A percentile compares a stretch with the other conserved stretches of the same genome.
Evolutionary conservation across 1,139 yeast genomes (phyloP).

Genomic region (Saccharomyces pastorianus): DNA sequence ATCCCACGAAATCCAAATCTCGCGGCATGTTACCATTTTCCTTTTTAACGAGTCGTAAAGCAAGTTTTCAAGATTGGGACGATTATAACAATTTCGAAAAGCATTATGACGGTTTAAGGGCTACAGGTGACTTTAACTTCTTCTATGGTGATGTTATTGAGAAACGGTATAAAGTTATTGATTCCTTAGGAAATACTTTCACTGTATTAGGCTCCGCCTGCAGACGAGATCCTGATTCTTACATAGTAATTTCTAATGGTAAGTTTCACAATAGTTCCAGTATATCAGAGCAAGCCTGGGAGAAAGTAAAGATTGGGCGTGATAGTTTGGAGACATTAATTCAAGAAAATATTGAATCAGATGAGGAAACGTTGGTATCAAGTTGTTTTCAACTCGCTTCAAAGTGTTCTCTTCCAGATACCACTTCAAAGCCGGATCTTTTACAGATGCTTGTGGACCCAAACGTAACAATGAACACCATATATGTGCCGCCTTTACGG

Average conservation of each 20-base stretch:
- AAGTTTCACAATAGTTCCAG: constrained; percentile 31
- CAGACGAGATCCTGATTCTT: constrained; percentile 13
- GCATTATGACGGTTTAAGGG: constrained; percentile 31
- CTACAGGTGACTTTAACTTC: constrained; percentile 78
- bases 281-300: constrained; percentile 64
- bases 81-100: constrained; percentile 25
- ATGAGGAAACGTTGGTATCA: constrained; percentile 41
- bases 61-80: constrained; percentile 41
- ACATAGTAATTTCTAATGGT: constrained; percentile 31
- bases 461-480: constrained; percentile 46
- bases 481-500: constrained; percentile 60
- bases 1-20: constrained; percentile 38
- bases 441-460: constrained; percentile 20
- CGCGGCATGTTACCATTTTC: constrained; percentile 65
- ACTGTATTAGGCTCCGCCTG: constrained; percentile 42
- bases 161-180: constrained; percentile 32
- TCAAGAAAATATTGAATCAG: constrained; percentile 10
- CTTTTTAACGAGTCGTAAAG: constrained; percentile 39
- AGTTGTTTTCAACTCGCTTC: constrained; percentile 50
- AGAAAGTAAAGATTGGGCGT: constrained; percentile 53
- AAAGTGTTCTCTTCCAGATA: constrained; percentile 29
- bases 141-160: constrained; percentile 53
- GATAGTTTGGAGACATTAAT: constrained; percentile 38
- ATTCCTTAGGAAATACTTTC: constrained; percentile 29
- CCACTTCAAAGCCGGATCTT: not conserved